Conservation (phyloP, 2,329 filamentous ascomycete species). For the Endocalyx cinctus region DNA sequence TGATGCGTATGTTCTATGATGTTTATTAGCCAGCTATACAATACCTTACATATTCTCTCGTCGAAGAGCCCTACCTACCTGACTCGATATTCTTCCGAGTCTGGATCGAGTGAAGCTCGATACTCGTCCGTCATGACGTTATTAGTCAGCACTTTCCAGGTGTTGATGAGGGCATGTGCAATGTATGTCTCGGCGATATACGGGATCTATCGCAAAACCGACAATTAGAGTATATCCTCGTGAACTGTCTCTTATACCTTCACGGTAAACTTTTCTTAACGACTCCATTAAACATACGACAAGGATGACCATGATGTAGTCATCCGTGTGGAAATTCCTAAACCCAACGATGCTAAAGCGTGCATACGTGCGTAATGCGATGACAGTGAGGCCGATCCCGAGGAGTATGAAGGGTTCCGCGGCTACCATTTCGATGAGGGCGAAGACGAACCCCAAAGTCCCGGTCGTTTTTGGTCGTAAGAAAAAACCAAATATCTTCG, state of each 20-base stretch:
- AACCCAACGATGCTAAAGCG: slow-evolving; percentile 44
- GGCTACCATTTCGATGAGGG: too few relatives aligned
- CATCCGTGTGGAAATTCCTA: slow-evolving; percentile 49
- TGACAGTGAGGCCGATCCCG: slow-evolving; percentile 43
- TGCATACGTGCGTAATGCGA: slow-evolving; percentile 45
- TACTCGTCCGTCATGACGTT: not conserved
- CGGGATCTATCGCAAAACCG: slow-evolving; percentile 35
- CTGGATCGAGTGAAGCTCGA: not conserved
- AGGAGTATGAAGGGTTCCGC: slow-evolving; percentile 41
- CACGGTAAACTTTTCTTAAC: too few relatives aligned
- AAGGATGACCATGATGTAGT: slow-evolving; percentile 54
- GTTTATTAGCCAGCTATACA: too few relatives aligned
- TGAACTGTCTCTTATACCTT: too few relatives aligned
- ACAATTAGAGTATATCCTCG: slow-evolving; percentile 40
- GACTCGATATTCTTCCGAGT: too few relatives aligned
- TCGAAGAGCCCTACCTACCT: too few relatives aligned
- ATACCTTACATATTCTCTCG: not conserved
- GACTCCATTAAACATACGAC: slow-evolving; percentile 39
- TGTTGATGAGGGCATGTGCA: not conserved
- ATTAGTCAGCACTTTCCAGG: not conserved
- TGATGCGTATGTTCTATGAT: too few relatives aligned
- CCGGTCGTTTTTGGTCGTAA: too few relatives aligned
- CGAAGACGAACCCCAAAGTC: too few relatives aligned
- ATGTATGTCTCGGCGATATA: not conserved
- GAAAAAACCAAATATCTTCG: too few relatives aligned